Percentiles rank a stretch among this genome's conserved stretches.
Evolutionary conservation across 192 early-diverging fungal species (phyloP).

Genomic region (Haplosporangium gracile): DNA sequence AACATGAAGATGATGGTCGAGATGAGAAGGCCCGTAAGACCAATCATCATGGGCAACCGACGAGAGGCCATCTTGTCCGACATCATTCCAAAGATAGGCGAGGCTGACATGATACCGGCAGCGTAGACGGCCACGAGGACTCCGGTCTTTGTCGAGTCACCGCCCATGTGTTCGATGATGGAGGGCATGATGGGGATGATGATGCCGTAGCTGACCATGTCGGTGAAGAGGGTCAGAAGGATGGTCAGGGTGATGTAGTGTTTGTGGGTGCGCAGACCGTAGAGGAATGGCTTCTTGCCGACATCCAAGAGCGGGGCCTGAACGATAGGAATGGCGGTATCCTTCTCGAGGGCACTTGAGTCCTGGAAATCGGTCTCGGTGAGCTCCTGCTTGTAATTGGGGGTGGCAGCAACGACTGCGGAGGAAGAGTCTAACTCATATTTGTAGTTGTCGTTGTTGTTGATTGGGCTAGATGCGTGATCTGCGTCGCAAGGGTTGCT

Average conservation of each 20-base stretch:
- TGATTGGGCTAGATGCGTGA: slow-evolving; percentile 13
- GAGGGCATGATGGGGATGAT: slow-evolving; percentile 79
- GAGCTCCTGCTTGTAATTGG: neutral
- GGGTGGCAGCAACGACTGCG: neutral
- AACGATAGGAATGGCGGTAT: no score
- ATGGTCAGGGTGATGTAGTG: slow-evolving; percentile 52
- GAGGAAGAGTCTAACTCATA: neutral
- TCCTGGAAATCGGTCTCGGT: neutral
- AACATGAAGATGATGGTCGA: slow-evolving; percentile 75
- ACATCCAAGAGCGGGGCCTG: neutral
- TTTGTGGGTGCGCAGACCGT: slow-evolving; percentile 32
- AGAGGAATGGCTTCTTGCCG: slow-evolving; percentile 38
- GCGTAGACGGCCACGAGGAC: slow-evolving; percentile 74
- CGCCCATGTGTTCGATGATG: slow-evolving; percentile 70
- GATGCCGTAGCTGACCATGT: slow-evolving; percentile 75
- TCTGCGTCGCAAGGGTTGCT: slow-evolving; percentile 46
- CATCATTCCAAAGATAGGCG: slow-evolving; percentile 75
- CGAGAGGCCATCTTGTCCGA: slow-evolving; percentile 80
- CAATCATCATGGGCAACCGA: slow-evolving; percentile 75
- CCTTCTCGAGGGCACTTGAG: slow-evolving; percentile 23
- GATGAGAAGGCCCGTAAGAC: slow-evolving; percentile 70
- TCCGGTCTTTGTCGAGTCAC: slow-evolving; percentile 71
- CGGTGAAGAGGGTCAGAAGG: slow-evolving; percentile 45
- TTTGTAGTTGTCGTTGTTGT: neutral
- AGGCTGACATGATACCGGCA: slow-evolving; percentile 71